Percentiles rank a stretch among this genome's conserved stretches.
phyloP scores from a whole-genome alignment of 2,329 filamentous ascomycete species.

The Pochonia chlamydosporia region DNA sequence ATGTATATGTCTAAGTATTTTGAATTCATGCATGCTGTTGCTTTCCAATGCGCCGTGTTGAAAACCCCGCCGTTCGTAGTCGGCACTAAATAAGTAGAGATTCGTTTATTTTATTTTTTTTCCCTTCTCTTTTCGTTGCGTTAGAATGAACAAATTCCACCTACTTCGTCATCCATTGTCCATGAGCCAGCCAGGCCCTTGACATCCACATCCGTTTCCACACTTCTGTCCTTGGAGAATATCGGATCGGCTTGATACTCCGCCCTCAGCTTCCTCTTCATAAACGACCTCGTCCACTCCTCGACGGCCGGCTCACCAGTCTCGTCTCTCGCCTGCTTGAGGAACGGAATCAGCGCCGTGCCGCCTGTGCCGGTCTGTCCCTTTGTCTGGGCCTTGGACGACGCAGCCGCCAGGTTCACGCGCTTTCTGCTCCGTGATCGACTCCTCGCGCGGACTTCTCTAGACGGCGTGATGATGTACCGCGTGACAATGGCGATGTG shows the following conservation, averaged over 20 bases:
- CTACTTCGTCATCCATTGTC: conserved; percentile 79
- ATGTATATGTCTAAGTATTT: background rate
- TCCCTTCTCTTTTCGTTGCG: no score
- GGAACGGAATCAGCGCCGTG: conserved; percentile 87
- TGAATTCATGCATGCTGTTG: background rate
- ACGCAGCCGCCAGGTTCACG: conserved; percentile 59
- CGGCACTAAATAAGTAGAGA: background rate
- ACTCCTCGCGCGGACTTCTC: conserved; percentile 62
- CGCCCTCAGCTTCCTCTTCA: conserved; percentile 45
- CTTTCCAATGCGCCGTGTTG: background rate
- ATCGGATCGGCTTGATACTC: conserved; percentile 53
- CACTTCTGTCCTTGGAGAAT: conserved; percentile 43
- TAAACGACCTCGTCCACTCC: conserved; percentile 53
- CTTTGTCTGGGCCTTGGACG: conserved; percentile 40
- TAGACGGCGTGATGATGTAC: conserved; percentile 87
- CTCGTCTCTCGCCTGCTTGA: conserved; percentile 95
- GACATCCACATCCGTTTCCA: conserved; percentile 41
- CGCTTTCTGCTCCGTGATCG: conserved; percentile 49
- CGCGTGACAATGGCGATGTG: conserved; percentile 95
- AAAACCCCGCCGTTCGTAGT: no score
- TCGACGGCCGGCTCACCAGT: conserved; percentile 85
- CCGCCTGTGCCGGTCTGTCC: conserved; percentile 86
- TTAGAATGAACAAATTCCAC: conserved; percentile 53
- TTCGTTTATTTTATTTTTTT: no score
- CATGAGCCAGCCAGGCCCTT: conserved; percentile 75